Evolutionary conservation across 805 yeast species (phyloP), one percentile per base, ranked within the genome.

Genomic region (Martiniozyma abietophila): DNA sequence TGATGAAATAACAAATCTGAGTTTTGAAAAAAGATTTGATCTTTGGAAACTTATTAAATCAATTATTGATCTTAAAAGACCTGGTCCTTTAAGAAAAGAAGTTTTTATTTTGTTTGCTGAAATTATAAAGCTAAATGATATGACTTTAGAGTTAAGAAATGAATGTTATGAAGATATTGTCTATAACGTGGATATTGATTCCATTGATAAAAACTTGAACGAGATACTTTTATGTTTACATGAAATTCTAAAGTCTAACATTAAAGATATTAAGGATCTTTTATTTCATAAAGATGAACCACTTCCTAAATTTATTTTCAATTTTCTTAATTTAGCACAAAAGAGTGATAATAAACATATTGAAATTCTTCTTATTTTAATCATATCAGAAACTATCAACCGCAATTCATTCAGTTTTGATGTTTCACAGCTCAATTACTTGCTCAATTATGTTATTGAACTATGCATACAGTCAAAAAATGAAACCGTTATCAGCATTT

Each of bases 21-120:
- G 76, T 3, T 65, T 75, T 3, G 64, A 77, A 0, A 69, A 80
- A 3, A 64, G 82, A 4, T 76, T 83, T 0, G 86, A 80, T 41
- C 64, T 83, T 2, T 84, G 95, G 95, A 74, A 77, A 51, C 57
- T 75, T 33, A 77, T 80, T 0, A 60, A 70, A 39, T 71, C 67
- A 32, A 54, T 78, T 51, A 63, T 81, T 32, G 59, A 59, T 6
- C 50, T 58, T 0, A 50, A 52, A 3, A 51, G 47, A 21, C 47
- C 46, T 15, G 36, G 51, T 1, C 60, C 56, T 12, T 53, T 62
- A 4, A 56, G 78, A 18, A 55, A 67, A 21, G 67, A 69, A 1
- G 76, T 77, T 0, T 53, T 82, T 22, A 53, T 62, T 12, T 58
- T 85, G 17, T 52, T 82, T 47, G 48, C 56, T 6, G 62, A 64